Conservation (phyloP, 2,329 filamentous ascomycete species). For the Clathrospora elynae region DNA sequence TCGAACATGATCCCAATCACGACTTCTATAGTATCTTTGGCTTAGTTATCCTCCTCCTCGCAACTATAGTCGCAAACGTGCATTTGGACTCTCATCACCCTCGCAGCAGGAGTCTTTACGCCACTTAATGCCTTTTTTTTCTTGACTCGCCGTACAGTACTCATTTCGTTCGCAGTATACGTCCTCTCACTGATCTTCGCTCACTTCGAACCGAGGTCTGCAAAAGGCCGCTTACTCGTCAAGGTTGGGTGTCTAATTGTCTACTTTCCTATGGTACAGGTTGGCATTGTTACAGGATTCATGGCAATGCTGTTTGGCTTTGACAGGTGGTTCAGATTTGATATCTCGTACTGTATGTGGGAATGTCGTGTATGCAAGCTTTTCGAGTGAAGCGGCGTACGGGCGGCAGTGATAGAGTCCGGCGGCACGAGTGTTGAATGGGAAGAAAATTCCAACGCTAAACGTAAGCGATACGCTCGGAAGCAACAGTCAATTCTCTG, state of each 20-base stretch:
- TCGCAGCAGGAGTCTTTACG: constrained; percentile 1
- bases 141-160: background rate
- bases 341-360: constrained; percentile 1
- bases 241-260: background rate
- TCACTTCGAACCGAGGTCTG: background rate
- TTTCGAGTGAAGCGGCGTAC: too few species aligned
- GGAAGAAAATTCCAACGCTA: too few species aligned
- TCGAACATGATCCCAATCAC: background rate
- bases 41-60: background rate
- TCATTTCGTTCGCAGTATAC: constrained; percentile 1
- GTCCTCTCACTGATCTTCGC: background rate
- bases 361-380: too few species aligned
- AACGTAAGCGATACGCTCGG: too few species aligned
- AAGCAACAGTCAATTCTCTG: too few species aligned
- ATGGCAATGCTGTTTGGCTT: background rate
- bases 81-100: background rate
- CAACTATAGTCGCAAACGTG: background rate
- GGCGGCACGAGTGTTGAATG: too few species aligned
- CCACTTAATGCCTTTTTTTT: background rate
- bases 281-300: constrained; percentile 2
- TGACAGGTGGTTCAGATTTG: constrained; percentile 4
- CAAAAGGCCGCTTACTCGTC: background rate
- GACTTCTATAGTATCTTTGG: constrained; percentile 1
- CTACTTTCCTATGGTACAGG: constrained; percentile 1
- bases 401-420: too few species aligned